Base-by-base conservation (phyloP, 2,329 filamentous ascomycete genomes). In the Curvularia lunata region DNA sequence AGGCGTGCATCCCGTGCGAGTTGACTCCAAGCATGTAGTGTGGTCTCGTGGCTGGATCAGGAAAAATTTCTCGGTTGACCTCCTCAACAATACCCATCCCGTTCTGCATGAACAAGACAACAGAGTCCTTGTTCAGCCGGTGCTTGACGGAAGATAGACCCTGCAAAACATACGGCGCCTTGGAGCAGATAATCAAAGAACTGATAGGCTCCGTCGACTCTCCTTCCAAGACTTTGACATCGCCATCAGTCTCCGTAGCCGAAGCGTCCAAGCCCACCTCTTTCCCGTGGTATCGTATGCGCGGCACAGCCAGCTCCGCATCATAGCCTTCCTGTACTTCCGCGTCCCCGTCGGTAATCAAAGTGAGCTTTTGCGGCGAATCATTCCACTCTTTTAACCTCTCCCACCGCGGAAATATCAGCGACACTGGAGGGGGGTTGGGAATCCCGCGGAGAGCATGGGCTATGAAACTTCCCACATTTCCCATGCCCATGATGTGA, bases 31-130 rank as follows among this genome's bases (percentile, higher is more conserved):
- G 76, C 57, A 97, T 82, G 67, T 96, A 97, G 54, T 85, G 86
- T 2, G 95, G 95, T 25, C 90, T 84, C 0, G 79, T 81, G 0
- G 78, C 73, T 0, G 85, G 81, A 59, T 93, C 84, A 0, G 85
- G 83, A 65, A 97, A 97, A 27, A 96, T 75, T 10, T 83, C 76
- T 32, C 83, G 77, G 67, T 91, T 92, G 40, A 97, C 83, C 48
- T 88, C 84, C 48, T 98, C 92, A n/a, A 92, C 82, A 1, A 92
- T 80, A 0, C 95, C 94, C 76, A 98, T 85, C 1, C 93, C 92
- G 61, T 94, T 91, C 55, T 92, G 89, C 54, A 96, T 75, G 54
- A 96, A 84, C 58, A 90, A 86, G 7, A 97, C 84, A 0, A 91
- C 90, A 1, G 89, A 91, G 27, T 86, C 79, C 2, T 84, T 80